These are phyloP conservation scores for Lavandula angustifolia DNA, from an alignment of 257 asterid genomes.

Conservation along the genomic window DNA sequence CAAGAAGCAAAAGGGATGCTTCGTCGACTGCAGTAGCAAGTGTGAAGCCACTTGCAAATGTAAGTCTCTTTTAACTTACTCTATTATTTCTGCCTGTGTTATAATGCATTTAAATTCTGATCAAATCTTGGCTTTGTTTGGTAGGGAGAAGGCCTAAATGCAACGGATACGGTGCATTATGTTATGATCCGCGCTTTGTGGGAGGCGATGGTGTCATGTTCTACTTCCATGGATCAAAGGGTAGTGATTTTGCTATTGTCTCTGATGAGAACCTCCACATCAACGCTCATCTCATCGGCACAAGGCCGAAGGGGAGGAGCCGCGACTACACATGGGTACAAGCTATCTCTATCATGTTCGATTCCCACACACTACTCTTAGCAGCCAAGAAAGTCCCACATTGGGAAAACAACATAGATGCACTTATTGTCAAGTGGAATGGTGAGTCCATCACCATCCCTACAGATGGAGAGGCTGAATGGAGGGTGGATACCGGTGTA, in stretches of 20 bases:
- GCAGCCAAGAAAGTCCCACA: slow-evolving; percentile 54
- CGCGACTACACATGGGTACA: slow-evolving; percentile 83
- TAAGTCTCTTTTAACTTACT: slow-evolving; percentile 25
- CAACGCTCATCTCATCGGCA: slow-evolving; percentile 73
- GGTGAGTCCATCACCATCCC: slow-evolving; percentile 42
- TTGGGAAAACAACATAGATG: slow-evolving; percentile 53
- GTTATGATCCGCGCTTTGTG: slow-evolving; percentile 76
- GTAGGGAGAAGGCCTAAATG: slow-evolving; percentile 72
- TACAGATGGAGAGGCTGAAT: slow-evolving; percentile 53
- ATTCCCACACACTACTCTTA: slow-evolving; percentile 50
- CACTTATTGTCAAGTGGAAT: slow-evolving; percentile 55
- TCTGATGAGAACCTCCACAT: slow-evolving; percentile 69
- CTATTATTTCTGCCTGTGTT: not conserved
- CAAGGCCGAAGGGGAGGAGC: slow-evolving; percentile 63
- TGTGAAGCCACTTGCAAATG: slow-evolving; percentile 72
- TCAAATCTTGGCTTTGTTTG: not conserved
- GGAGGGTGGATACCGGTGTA: slow-evolving; percentile 40
- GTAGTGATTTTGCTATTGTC: slow-evolving; percentile 56
- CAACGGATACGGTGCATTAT: slow-evolving; percentile 59
- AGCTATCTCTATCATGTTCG: slow-evolving; percentile 65
- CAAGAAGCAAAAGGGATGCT: slow-evolving; percentile 64
- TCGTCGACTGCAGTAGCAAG: slow-evolving; percentile 58
- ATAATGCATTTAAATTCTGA: not conserved
- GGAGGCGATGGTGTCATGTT: slow-evolving; percentile 84
- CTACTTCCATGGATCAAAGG: slow-evolving; percentile 80